Evolutionary conservation across 2,329 filamentous ascomycete species (phyloP).

Genomic region (Chrysoporthe cubensis): DNA sequence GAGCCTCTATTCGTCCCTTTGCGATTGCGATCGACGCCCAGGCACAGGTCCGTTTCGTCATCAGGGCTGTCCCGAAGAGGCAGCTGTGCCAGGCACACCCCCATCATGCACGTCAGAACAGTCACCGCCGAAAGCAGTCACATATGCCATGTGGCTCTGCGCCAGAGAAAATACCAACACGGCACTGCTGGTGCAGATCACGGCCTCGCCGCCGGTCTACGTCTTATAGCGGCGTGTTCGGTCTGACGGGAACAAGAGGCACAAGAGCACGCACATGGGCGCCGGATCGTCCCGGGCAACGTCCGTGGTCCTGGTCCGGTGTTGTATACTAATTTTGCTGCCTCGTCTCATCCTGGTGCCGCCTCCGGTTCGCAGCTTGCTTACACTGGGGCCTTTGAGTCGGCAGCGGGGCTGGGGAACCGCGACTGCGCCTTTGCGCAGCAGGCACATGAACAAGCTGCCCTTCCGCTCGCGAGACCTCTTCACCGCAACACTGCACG

Average conservation of each 20-base stretch:
- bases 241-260: neutral
- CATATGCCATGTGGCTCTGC: neutral
- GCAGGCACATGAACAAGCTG: neutral
- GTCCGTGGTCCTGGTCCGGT: neutral
- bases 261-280: neutral
- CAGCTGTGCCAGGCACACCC: conserved; percentile 9
- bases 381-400: neutral
- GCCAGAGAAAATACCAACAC: neutral
- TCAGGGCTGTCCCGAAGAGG: conserved; percentile 17
- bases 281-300: neutral
- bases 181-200: conserved; percentile 8
- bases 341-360: neutral
- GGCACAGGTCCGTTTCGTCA: conserved; percentile 17
- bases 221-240: neutral
- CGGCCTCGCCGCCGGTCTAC: conserved; percentile 16
- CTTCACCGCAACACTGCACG: conserved; percentile 6
- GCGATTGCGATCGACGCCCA: neutral
- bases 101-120: conserved; percentile 21
- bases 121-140: conserved; percentile 20
- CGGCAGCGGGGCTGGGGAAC: neutral
- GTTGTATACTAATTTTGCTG: neutral
- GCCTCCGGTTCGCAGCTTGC: neutral
- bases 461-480: neutral
- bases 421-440: neutral
- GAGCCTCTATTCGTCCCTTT: conserved; percentile 2